Evolutionary conservation across 768 basidiomycete genomes (phyloP).

Genomic region (Naganishia vishniacii): DNA sequence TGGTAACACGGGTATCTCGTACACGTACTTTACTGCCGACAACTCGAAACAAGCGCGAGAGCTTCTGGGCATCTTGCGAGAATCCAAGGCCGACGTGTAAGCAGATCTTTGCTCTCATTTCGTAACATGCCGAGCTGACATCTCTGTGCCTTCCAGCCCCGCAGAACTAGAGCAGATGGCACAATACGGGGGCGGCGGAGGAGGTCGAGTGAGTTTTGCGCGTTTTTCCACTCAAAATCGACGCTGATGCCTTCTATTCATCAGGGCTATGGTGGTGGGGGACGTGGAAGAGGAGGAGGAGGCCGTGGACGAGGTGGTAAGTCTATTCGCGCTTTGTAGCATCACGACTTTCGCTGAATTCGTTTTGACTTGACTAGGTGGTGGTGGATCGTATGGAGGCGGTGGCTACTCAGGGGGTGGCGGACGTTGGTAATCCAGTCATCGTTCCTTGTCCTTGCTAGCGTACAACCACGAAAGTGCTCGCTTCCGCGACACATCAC

Average conservation of each 20-base stretch:
- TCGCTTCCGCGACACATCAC: too few relatives aligned
- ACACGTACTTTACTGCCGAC: conserved; percentile 95
- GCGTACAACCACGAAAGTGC: too few relatives aligned
- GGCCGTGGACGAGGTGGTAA: conserved; percentile 37
- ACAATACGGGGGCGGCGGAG: conserved; percentile 75
- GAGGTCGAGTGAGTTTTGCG: conserved; percentile 39
- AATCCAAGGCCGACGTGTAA: conserved; percentile 66
- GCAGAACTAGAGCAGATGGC: conserved; percentile 90
- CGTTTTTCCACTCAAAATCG: too few relatives aligned
- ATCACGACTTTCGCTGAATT: not conserved
- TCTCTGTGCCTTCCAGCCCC: conserved; percentile 50
- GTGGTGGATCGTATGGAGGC: not conserved
- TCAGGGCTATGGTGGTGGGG: conserved; percentile 8
- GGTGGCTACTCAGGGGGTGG: too few relatives aligned
- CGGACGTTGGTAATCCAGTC: too few relatives aligned
- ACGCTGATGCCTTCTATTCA: too few relatives aligned
- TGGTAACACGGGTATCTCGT: conserved; percentile 82
- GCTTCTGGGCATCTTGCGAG: conserved; percentile 69
- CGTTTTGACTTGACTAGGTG: not conserved
- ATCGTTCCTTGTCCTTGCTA: not conserved
- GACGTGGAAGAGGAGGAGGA: conserved; percentile 34
- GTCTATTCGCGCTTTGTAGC: too few relatives aligned
- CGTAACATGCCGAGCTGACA: not conserved
- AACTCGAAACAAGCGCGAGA: conserved; percentile 93
- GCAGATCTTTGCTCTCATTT: not conserved